A percentile compares a stretch with the other conserved stretches of the same genome.
phyloP scores from a whole-genome alignment of 176 grass and related monocot genomes.

The Oryza coarctata region DNA sequence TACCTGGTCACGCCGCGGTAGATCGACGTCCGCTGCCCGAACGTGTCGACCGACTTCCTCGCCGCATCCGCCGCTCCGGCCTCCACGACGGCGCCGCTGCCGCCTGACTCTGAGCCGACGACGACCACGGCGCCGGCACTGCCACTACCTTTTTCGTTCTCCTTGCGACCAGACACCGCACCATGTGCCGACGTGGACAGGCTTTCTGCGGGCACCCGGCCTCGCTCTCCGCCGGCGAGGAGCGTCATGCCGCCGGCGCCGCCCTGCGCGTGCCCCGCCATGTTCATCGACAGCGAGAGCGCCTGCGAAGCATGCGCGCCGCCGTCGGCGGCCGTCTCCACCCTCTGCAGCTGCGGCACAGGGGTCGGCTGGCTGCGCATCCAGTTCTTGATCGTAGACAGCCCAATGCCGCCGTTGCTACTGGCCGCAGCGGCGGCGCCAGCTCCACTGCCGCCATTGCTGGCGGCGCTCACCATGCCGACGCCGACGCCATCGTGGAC shows the following conservation, averaged over 20 bases:
- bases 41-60: constrained; percentile 80
- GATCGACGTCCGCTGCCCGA: constrained; percentile 94
- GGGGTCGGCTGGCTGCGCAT: constrained; percentile 66
- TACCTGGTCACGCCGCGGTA: constrained; percentile 96
- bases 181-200: constrained; percentile 33
- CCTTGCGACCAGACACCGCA: constrained; percentile 22
- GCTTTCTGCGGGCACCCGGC: constrained; percentile 16
- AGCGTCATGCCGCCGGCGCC: not conserved
- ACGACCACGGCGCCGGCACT: constrained; percentile 35
- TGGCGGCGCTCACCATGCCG: constrained; percentile 21
- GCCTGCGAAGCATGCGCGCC: constrained; percentile 23
- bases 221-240: constrained; percentile 23
- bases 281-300: constrained; percentile 69
- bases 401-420: constrained; percentile 49
- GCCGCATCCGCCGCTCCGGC: not conserved
- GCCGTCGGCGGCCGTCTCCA: not conserved
- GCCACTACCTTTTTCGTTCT: constrained; percentile 16
- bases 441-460: not conserved
- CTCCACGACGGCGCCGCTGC: constrained; percentile 23
- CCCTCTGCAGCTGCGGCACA: constrained; percentile 13
- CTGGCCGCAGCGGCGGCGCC: not conserved
- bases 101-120: constrained; percentile 11
- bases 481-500: constrained; percentile 13
- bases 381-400: constrained; percentile 97
- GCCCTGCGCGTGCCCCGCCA: constrained; percentile 12